These are phyloP conservation scores for Zygoascus hellenicus DNA, from an alignment of 1,139 yeast species.

Conservation along the genomic window DNA sequence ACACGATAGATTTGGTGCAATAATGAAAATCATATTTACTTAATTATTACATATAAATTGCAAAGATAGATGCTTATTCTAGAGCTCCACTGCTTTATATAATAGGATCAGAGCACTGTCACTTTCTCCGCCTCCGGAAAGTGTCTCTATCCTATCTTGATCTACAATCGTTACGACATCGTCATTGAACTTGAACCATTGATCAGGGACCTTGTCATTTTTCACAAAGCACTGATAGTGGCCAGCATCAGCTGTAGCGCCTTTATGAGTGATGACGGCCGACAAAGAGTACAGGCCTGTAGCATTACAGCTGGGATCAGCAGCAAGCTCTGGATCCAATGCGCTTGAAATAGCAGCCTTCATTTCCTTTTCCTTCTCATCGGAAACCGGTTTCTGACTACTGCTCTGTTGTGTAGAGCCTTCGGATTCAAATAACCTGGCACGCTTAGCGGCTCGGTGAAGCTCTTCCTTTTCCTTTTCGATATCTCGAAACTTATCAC, in stretches of 20 bases:
- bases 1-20: conserved; percentile 1
- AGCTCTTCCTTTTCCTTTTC: conserved; percentile 73
- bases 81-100: conserved; percentile 54
- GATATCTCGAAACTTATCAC: conserved; percentile 73
- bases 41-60: not conserved
- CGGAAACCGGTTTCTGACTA: conserved; percentile 1
- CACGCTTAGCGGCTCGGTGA: conserved; percentile 68
- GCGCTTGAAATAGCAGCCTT: conserved; percentile 27
- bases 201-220: conserved; percentile 57
- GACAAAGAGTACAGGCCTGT: conserved; percentile 78
- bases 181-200: conserved; percentile 95
- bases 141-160: conserved; percentile 71
- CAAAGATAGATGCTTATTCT: not conserved
- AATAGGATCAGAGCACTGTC: conserved; percentile 88
- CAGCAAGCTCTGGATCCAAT: conserved; percentile 30
- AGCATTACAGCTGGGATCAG: conserved; percentile 67
- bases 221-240: conserved; percentile 89
- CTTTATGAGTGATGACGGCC: conserved; percentile 88
- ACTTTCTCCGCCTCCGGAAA: conserved; percentile 97
- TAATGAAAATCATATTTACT: not conserved
- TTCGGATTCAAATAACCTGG: conserved; percentile 35
- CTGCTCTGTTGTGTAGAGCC: conserved; percentile 25
- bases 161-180: conserved; percentile 76
- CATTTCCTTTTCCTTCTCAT: conserved; percentile 37
- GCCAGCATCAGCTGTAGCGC: conserved; percentile 95